These are phyloP conservation scores for Lichtheimia corymbifera DNA, from an alignment of 371 early-diverging fungal genomes.

Conservation along the genomic window DNA sequence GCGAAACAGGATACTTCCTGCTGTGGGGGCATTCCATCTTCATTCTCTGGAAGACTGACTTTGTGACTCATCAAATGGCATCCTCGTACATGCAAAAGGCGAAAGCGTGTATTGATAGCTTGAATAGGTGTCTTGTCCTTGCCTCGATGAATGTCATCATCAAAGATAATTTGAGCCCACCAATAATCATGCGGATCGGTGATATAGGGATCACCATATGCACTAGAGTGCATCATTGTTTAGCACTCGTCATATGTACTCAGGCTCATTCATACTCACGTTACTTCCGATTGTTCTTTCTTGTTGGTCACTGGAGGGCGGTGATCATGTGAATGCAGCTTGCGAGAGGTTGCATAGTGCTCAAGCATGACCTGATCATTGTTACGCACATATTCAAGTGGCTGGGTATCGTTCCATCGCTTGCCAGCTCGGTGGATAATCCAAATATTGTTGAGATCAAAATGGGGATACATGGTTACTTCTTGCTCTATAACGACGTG, in stretches of 20 bases:
- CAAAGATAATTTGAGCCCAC: slow-evolving; percentile 21
- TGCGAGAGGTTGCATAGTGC: slow-evolving; percentile 70
- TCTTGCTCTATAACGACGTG: slow-evolving; percentile 75
- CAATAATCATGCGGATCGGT: slow-evolving; percentile 29
- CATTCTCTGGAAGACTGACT: slow-evolving; percentile 17
- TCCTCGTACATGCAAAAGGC: slow-evolving; percentile 64
- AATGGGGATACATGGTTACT: slow-evolving; percentile 88
- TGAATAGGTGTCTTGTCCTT: slow-evolving; percentile 22
- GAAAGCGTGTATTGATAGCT: slow-evolving; percentile 53
- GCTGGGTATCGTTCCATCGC: slow-evolving; percentile 32
- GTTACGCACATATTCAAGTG: slow-evolving; percentile 53
- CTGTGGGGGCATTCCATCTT: slow-evolving; percentile 54
- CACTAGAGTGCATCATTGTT: slow-evolving; percentile 13
- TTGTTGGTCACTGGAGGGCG: slow-evolving; percentile 39
- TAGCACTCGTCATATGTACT: neutral
- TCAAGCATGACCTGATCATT: slow-evolving; percentile 75
- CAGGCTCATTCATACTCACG: slow-evolving; percentile 29
- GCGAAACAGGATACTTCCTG: slow-evolving; percentile 88
- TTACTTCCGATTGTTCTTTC: slow-evolving; percentile 37
- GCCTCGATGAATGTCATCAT: slow-evolving; percentile 14
- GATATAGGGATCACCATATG: slow-evolving; percentile 18
- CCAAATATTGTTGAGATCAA: slow-evolving; percentile 91
- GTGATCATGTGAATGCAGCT: slow-evolving; percentile 87
- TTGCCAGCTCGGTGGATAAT: slow-evolving; percentile 49
- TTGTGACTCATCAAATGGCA: slow-evolving; percentile 36